These are phyloP conservation scores for Calocybe indica DNA, from an alignment of 768 basidiomycete genomes.

Conservation along the genomic window DNA sequence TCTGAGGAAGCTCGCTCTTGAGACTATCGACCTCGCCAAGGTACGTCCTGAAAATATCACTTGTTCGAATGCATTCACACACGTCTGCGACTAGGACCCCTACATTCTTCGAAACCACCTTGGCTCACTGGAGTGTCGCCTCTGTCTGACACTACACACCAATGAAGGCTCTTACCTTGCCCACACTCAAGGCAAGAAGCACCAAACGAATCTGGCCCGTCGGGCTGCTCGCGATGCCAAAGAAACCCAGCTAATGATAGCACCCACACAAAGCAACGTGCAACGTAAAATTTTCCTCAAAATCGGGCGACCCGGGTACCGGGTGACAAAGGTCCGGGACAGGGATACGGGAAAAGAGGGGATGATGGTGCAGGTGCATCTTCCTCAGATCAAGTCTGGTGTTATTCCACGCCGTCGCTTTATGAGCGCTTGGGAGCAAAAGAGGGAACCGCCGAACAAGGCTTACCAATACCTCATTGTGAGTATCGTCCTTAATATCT, in stretches of 20 bases:
- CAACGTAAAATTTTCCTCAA: slow-evolving; percentile 95
- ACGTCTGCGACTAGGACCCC: slow-evolving; percentile 62
- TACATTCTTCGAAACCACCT: slow-evolving; percentile 99
- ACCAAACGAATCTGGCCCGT: slow-evolving; percentile 96
- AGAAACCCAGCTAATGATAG: slow-evolving; percentile 86
- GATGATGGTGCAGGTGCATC: slow-evolving; percentile 94
- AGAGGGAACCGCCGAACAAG: slow-evolving; percentile 90
- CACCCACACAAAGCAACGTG: slow-evolving; percentile 71
- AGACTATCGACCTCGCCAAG: slow-evolving; percentile 98
- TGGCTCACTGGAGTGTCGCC: slow-evolving; percentile 95
- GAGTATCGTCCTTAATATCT: slow-evolving; percentile 24
- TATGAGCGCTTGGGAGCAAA: slow-evolving; percentile 98
- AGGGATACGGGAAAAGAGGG: slow-evolving; percentile 88
- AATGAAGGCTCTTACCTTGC: slow-evolving; percentile 99
- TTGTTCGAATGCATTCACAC: slow-evolving; percentile 4
- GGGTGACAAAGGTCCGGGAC: slow-evolving; percentile 96
- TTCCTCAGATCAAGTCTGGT: slow-evolving; percentile 88
- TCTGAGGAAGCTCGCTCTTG: slow-evolving; percentile 88
- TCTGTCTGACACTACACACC: slow-evolving; percentile 97
- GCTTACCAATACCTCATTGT: slow-evolving; percentile 98
- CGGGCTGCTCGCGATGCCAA: slow-evolving; percentile 97
- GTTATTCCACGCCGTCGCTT: slow-evolving; percentile 84
- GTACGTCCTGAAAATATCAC: slow-evolving; percentile 30
- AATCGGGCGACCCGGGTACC: slow-evolving; percentile 92
- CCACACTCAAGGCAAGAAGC: slow-evolving; percentile 99